Evolutionary conservation across 2,329 filamentous ascomycete species (phyloP).

Genomic region (Sporothrix globosa): DNA sequence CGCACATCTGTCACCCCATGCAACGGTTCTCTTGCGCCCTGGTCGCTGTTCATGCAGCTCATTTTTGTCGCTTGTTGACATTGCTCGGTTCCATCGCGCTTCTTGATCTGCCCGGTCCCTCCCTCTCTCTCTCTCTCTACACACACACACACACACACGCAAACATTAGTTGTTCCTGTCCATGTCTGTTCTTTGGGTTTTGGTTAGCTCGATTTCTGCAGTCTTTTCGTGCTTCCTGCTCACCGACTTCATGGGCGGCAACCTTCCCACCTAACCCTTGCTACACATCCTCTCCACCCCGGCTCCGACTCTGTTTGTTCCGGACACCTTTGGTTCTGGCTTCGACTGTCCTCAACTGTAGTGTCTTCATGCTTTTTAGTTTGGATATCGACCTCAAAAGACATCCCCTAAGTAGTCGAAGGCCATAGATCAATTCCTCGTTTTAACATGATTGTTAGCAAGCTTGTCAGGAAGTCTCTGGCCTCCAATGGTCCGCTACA

Average conservation of each 20-base stretch:
- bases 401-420: not conserved
- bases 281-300: conserved; percentile 25
- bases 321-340: not conserved
- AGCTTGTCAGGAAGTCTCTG: not conserved
- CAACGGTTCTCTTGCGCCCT: conserved; percentile 42
- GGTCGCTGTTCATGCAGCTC: conserved; percentile 52
- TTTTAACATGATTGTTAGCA: not conserved
- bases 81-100: conserved; percentile 9
- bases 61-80: conserved; percentile 38
- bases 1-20: conserved; percentile 36
- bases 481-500: not conserved
- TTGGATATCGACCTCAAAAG: not conserved
- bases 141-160: too few relatives aligned
- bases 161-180: not conserved
- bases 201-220: not conserved
- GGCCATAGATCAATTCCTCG: not conserved
- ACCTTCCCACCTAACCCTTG: conserved; percentile 38
- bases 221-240: conserved; percentile 36
- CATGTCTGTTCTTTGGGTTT: not conserved
- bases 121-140: not conserved
- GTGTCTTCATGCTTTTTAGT: not conserved
- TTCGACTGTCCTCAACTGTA: not conserved
- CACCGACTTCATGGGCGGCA: conserved; percentile 46
- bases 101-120: not conserved
- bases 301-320: conserved; percentile 26